phyloP scores from a whole-genome alignment of 371 early-diverging fungal genomes.

The Lichtheimia ramosa region DNA sequence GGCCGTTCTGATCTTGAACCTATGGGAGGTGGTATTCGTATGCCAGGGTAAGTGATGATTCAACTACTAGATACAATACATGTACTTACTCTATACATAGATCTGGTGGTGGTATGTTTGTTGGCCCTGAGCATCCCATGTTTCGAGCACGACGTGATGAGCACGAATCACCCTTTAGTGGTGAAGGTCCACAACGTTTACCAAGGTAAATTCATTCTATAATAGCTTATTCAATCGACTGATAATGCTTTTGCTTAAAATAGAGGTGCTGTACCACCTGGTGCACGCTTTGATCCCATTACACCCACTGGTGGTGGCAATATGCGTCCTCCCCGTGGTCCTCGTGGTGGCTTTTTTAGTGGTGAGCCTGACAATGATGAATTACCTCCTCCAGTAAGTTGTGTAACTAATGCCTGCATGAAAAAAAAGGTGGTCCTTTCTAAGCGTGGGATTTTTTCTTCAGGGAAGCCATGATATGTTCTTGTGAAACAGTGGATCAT shows the following conservation, averaged over 20 bases:
- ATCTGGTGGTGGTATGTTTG: constrained; percentile 79
- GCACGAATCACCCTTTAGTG: constrained; percentile 32
- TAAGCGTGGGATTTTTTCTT: constrained; percentile 4
- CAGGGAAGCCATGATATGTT: constrained; percentile 70
- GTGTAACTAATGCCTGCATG: background rate
- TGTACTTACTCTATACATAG: background rate
- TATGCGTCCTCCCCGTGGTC: constrained; percentile 34
- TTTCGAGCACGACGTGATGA: constrained; percentile 58
- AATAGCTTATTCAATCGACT: background rate
- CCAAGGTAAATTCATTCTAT: constrained; percentile 42
- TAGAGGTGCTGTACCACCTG: constrained; percentile 87
- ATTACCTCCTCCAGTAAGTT: constrained; percentile 69
- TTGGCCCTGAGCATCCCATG: constrained; percentile 91
- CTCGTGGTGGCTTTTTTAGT: constrained; percentile 39
- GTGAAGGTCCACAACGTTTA: constrained; percentile 47
- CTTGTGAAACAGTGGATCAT: constrained; percentile 37
- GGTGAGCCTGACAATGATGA: constrained; percentile 85
- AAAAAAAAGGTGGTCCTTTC: too few species aligned
- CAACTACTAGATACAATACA: background rate
- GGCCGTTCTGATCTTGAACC: constrained; percentile 64
- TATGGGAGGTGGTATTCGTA: constrained; percentile 48
- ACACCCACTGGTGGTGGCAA: constrained; percentile 56
- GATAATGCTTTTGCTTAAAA: background rate
- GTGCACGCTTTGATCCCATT: constrained; percentile 94
- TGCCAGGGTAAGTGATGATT: constrained; percentile 38